phyloP scores from a whole-genome alignment of 495 filamentous ascomycete genomes.

The Podospora didyma region DNA sequence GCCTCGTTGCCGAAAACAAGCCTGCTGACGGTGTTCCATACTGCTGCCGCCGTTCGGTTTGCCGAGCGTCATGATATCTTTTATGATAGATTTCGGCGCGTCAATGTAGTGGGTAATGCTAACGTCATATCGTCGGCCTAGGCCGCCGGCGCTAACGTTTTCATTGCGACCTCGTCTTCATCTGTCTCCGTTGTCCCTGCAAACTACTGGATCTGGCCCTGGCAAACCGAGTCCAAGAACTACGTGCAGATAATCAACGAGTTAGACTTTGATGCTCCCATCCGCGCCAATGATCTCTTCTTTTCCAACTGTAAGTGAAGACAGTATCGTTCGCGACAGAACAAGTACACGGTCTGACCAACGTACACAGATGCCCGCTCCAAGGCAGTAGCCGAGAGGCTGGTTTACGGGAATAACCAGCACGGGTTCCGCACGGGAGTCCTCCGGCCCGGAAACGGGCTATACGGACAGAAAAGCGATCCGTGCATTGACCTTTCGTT shows the following conservation, averaged over 20 bases:
- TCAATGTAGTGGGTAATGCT: conserved; percentile 57
- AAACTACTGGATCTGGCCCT: conserved; percentile 48
- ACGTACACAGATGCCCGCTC: conserved; percentile 32
- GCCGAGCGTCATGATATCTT: conserved; percentile 44
- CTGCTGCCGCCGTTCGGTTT: conserved; percentile 48
- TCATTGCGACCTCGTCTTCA: conserved; percentile 58
- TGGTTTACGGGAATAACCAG: conserved; percentile 46
- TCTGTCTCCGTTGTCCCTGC: conserved; percentile 42
- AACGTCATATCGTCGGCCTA: conserved; percentile 53
- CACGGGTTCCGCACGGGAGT: conserved; percentile 51
- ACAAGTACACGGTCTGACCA: not conserved
- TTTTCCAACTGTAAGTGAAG: conserved; percentile 46
- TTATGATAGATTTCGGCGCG: conserved; percentile 42
- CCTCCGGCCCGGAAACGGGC: conserved; percentile 55
- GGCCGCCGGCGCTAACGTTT: conserved; percentile 45
- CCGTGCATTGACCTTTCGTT: conserved; percentile 32
- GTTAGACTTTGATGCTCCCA: conserved; percentile 41
- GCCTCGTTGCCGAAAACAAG: conserved; percentile 32
- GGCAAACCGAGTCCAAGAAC: conserved; percentile 34
- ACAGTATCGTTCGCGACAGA: conserved; percentile 11
- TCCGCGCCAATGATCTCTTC: conserved; percentile 44
- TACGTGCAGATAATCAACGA: conserved; percentile 43
- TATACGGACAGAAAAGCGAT: conserved; percentile 50
- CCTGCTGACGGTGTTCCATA: conserved; percentile 57
- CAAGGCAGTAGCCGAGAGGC: conserved; percentile 51